Base-by-base conservation (phyloP, 2,329 filamentous ascomycete genomes). In the Celoporthe dispersa region DNA sequence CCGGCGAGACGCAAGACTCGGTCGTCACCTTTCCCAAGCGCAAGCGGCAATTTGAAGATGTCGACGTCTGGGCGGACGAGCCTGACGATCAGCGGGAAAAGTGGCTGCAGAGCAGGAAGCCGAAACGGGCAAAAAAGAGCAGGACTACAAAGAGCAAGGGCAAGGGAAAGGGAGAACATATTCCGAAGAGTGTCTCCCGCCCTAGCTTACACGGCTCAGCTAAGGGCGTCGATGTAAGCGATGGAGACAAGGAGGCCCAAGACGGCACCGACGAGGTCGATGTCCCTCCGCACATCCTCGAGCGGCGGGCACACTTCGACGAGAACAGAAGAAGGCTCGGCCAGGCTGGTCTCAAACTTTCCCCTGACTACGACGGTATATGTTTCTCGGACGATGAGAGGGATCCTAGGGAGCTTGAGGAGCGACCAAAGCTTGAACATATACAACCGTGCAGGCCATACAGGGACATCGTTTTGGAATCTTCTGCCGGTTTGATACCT, bases 401-500 rank as follows among this genome's bases (percentile, higher is more conserved):
- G 33, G 76, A 76, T 14, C 78, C 93, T 16, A 82, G 86, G 67
- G 90, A 94, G 78, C 48, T 72, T 25, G 65, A 72, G 35, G 64
- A 64, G 51, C 90, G 90, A 66, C 95, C 95, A 0, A 81, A 86
- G 1, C 92, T 98, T 67, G 78, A 86, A 75, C 77, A 79, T 35
- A 81, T 92, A 66, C 90, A 88, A 66, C 90, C 92, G 0, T 91
- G 88, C 44, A 86, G 91, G 19, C 84, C 85, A 0, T 94, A 96
- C 79, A 84, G 90, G 75, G 93, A 97, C 73, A 91, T 97, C 63
- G 84, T 88, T 61, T 84, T 98, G 33, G 86, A 88, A 19, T 89
- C 90, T 74, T 97, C 94, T 0, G 87, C 89, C 0, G 95, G 94
- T 0, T 77, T 94, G 3, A 94, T 99, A 53, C 96, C 96, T 0